A percentile compares a stretch with the other conserved stretches of the same genome.
These are phyloP conservation scores for Yamadazyma laniorum DNA, from an alignment of 805 yeast species.

Conservation along the genomic window DNA sequence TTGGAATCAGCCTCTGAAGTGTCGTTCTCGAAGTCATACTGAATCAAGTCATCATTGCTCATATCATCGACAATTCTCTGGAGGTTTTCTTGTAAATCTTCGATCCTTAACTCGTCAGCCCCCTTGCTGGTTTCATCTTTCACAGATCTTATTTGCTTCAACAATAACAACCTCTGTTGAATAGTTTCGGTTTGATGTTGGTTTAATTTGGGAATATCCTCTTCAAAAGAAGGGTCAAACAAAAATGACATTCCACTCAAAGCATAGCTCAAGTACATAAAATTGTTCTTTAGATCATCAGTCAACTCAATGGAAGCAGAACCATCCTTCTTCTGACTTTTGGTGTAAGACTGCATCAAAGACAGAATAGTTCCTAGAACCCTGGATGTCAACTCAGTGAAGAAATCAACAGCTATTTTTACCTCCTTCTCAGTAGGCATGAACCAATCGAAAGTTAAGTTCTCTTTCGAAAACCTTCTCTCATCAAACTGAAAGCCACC, in stretches of 20 bases:
- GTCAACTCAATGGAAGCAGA: conserved; percentile 28
- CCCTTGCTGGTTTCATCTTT: conserved; percentile 16
- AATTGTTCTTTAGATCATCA: conserved; percentile 55
- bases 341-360: conserved; percentile 25
- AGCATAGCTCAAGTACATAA: conserved; percentile 57
- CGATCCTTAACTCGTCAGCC: conserved; percentile 24
- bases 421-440: conserved; percentile 58
- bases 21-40: conserved; percentile 16
- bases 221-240: conserved; percentile 68
- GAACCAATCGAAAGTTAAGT: conserved; percentile 71
- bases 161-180: conserved; percentile 32
- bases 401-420: conserved; percentile 58
- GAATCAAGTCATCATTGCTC: conserved; percentile 20
- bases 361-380: conserved; percentile 44
- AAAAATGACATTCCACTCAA: conserved; percentile 69
- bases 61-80: conserved; percentile 33
- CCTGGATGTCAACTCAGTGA: conserved; percentile 46
- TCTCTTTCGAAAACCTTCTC: conserved; percentile 46
- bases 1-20: conserved; percentile 8
- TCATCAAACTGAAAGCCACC: conserved; percentile 67
- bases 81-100: conserved; percentile 32
- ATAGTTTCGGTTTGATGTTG: conserved; percentile 30
- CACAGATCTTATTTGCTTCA: conserved; percentile 30
- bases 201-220: conserved; percentile 40
- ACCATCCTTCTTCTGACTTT: conserved; percentile 15